Evolutionary conservation across 2,329 filamentous ascomycete species (phyloP), one percentile per base, ranked within the genome.

Genomic region (Verticillium klebahnii): DNA sequence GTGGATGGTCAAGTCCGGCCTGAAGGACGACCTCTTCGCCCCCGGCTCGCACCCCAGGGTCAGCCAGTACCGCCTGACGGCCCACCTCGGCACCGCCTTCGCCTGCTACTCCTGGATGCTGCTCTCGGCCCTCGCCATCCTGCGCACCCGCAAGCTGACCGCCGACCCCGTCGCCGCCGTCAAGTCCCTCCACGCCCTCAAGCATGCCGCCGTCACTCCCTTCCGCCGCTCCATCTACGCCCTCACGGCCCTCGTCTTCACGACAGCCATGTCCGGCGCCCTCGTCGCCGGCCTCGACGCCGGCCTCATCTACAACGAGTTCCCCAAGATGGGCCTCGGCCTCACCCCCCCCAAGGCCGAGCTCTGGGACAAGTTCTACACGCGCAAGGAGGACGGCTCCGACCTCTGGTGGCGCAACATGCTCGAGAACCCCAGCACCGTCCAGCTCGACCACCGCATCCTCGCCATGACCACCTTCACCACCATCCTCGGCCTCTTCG

Each of bases 1-100:
- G 95, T 99, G 95, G 93, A 99, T 99, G 95, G 95, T 99, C 69
- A 96, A 96, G 77, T 96, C 91, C 12, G 95, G 95, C 1, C 82
- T 99, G 65, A 96, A 94, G 74, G 95, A 98, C 73, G 95, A 99
- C 74, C 85, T 99, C 32, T 97, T 99, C 72, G 91, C 91, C 23
- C 90, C 92, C 2, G 95, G 93, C 14, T 90, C 89, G 61, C 92
- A 97, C 74, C 95, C 95, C 0, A 88, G 95, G 63, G 95, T 99
- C 58, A 94, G 89, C 65, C 95, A 99, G 77, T 99, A 99, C 78
- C 88, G 95, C 59, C 84, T 99, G 61, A 90, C 94, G 4, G 86
- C 93, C 9, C 95, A 99, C 75, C 83, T 99, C 12, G 92, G 89
- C 37, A 89, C 94, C 56, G 95, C 95, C 19, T 98, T 99, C 71